Base-by-base conservation (phyloP, 140 eudicot genomes). In the Eryngium alpinum region DNA sequence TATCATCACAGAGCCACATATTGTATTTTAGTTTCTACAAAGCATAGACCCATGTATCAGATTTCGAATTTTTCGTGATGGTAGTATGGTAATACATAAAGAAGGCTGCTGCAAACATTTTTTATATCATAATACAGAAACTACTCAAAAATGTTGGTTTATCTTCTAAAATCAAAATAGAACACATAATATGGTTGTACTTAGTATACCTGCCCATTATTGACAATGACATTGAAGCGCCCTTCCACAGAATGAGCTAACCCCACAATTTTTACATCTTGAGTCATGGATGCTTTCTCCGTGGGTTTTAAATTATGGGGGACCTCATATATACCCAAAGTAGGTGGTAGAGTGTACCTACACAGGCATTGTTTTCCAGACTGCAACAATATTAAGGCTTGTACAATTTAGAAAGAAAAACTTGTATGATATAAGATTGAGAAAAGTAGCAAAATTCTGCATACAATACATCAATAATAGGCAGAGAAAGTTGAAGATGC, bases 361-460 rank as follows among this genome's bases (percentile, higher is more conserved):
- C 99, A 93, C 85, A 96, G 85, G 85, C 98, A 96, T 77, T 91
- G 96, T 84, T 91, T 91, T 70, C 99, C 99, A 27, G 94, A 90
- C 99, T 96, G 87, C 82, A 72, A 78, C 63, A 77, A 80, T 75
- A 80, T 80, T 90, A 72, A 81, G 52, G 77, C 14, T 57, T 79
- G 79, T 56, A 60, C 32, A 49, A 51, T 80, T 81, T 79, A 65
- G 78, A 10, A 71, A 59, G 46, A 19, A 31, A 27, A 32, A 49
- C 10, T 52, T 46, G 28, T n/a, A n/a, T 63, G 27, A 7, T 43
- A 43, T 27, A 34, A 29, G 67, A 59, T 52, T 77, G 44, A 34
- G 46, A 18, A 50, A 38, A 38, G 46, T 38, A 38, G 46, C 46
- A 38, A 38, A 38, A 4, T 38, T 38, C 46, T 38, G 46, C 46